phyloP scores from a whole-genome alignment of 441 rosid species.

The Codiaeum variegatum region DNA sequence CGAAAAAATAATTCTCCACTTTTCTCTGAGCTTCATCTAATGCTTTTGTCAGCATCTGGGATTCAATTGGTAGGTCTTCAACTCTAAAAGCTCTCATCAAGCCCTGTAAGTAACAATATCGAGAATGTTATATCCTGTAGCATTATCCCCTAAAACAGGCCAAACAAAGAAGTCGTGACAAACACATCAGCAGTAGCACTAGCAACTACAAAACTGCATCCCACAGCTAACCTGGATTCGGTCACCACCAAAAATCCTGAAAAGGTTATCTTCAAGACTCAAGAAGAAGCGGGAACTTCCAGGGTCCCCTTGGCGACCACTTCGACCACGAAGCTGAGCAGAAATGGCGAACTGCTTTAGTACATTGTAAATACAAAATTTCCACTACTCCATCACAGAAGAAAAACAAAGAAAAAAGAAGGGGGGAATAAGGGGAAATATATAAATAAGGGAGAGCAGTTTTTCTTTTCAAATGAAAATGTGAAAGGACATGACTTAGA shows the following conservation, averaged over 20 bases:
- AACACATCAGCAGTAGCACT: conserved; percentile 11
- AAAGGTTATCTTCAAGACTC: conserved; percentile 96
- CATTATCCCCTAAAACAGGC: not conserved
- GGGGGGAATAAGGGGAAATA: not conserved
- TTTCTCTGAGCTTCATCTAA: conserved; percentile 97
- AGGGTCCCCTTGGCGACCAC: conserved; percentile 98
- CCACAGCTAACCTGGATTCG: conserved; percentile 70
- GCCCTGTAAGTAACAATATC: conserved; percentile 50
- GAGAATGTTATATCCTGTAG: conserved; percentile 14
- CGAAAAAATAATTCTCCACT: conserved; percentile 94
- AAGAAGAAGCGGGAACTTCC: conserved; percentile 96
- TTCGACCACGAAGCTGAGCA: conserved; percentile 81
- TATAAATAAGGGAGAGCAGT: not conserved
- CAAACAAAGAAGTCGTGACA: not conserved
- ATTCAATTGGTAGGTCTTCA: conserved; percentile 94
- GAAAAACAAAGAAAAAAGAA: not conserved
- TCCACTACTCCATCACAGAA: not conserved
- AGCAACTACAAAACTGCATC: conserved; percentile 13
- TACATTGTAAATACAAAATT: not conserved
- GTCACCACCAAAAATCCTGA: conserved; percentile 90
- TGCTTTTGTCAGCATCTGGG: conserved; percentile 93
- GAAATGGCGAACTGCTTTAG: conserved; percentile 14
- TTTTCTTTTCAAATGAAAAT: conserved; percentile 1
- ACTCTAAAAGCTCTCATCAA: conserved; percentile 95
- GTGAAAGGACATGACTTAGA: not conserved